phyloP scores from a whole-genome alignment of 2,329 filamentous ascomycete species.

The Monosporascus ibericus region DNA sequence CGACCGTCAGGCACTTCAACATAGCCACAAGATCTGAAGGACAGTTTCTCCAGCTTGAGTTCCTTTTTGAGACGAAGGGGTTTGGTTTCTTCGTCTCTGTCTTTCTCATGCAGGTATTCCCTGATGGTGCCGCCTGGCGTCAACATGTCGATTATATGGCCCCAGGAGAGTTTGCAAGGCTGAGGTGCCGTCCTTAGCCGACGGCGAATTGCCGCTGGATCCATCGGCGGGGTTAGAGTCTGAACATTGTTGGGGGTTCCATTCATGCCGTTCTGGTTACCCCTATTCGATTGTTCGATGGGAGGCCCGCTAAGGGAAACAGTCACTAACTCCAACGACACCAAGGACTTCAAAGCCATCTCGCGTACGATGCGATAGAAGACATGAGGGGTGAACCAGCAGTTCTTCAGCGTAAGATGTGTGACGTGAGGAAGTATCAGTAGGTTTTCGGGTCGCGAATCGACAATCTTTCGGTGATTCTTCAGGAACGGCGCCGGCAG shows the following conservation, averaged over 20 bases:
- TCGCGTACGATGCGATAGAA: conserved; percentile 44
- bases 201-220: not conserved
- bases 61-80: conserved; percentile 3
- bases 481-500: conserved; percentile 53
- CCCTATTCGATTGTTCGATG: conserved; percentile 5
- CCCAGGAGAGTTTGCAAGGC: conserved; percentile 32
- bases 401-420: conserved; percentile 59
- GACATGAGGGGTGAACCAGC: conserved; percentile 58
- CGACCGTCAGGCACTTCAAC: conserved; percentile 33
- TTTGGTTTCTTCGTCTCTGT: not conserved
- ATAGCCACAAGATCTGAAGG: conserved; percentile 58
- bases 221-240: not conserved
- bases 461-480: conserved; percentile 8
- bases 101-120: conserved; percentile 9
- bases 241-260: not conserved
- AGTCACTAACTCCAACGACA: conserved; percentile 53
- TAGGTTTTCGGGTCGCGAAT: conserved; percentile 26
- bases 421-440: conserved; percentile 51
- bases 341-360: conserved; percentile 41
- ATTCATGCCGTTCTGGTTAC: not conserved
- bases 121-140: conserved; percentile 30
- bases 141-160: conserved; percentile 36
- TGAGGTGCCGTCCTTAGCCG: not conserved
- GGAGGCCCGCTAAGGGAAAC: conserved; percentile 55
- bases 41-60: conserved; percentile 31